These are phyloP conservation scores for Dicorynia guianensis DNA, from an alignment of 306 rosid species.

Conservation along the genomic window DNA sequence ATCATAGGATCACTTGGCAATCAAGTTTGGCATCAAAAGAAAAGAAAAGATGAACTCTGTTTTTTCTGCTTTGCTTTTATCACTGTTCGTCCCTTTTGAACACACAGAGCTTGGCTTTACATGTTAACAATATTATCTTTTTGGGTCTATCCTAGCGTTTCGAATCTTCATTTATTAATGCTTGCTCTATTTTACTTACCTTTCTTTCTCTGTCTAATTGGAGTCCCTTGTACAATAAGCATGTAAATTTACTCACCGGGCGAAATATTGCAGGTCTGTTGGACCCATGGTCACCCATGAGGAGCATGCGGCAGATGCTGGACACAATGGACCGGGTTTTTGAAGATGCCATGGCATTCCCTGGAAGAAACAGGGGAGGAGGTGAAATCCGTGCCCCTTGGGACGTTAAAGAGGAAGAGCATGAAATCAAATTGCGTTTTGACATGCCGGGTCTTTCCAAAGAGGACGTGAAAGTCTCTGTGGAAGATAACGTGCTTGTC, in stretches of 20 bases:
- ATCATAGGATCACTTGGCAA: background rate
- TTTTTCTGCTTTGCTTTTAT: background rate
- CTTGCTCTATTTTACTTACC: background rate
- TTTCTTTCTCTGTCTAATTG: constrained; percentile 6
- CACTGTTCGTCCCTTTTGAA: background rate
- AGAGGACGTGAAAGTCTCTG: constrained; percentile 72
- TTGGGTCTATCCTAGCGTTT: background rate
- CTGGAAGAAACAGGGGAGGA: constrained; percentile 53
- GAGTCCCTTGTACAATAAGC: background rate
- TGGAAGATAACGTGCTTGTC: constrained; percentile 70
- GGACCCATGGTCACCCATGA: constrained; percentile 81
- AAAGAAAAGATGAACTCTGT: background rate
- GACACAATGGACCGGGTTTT: constrained; percentile 72
- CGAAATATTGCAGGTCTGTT: constrained; percentile 54
- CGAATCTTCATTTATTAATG: background rate
- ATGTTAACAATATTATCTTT: background rate
- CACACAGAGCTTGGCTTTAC: background rate
- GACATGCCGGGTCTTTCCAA: constrained; percentile 93
- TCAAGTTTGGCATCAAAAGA: constrained; percentile 24
- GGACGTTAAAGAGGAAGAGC: constrained; percentile 77
- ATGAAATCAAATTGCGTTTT: constrained; percentile 71
- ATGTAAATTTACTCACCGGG: background rate
- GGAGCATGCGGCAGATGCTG: constrained; percentile 81
- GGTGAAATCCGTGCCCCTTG: constrained; percentile 68
- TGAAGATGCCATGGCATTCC: constrained; percentile 57